Evolutionary conservation across 208 protist species (phyloP), one percentile per base, ranked within the genome.

Genomic region (Acanthamoeba quina): DNA sequence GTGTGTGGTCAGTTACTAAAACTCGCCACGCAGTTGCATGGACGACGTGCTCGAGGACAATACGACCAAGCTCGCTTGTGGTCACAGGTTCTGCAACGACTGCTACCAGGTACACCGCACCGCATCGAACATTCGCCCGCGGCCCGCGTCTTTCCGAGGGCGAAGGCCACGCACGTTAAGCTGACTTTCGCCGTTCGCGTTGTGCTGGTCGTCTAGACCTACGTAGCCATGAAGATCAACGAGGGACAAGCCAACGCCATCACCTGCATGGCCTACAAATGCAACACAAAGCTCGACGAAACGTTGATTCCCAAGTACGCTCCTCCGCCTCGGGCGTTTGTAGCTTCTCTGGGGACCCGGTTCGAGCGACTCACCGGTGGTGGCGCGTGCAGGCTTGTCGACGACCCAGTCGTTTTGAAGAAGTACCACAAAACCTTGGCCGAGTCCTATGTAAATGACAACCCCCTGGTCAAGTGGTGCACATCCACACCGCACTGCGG

Each of bases 221-320:
- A 90, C 26, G 49, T 90, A 24, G 49, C 82, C 0, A 90, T 90
- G 82, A 90, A 90, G 58, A 90, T 90, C 82, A 90, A 90, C 15
- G 82, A 90, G 58, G 82, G 82, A 7, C 82, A 90, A 24, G 82
- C 82, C 11, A 90, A 90, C 41, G 34, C 56, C 82, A 90, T 90
- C 49, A 90, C 82, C 34, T 90, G 82, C 82, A 90, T 90, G 82
- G 82, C 82, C 5, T 68, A 90, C 82, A 90, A 90, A 26, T 90
- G 82, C 41, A 90, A 90, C 41, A 90, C 58, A 1, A 90, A 90
- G 24, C 56, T 90, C 31, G 82, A 90, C 44, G 82, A 90, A 34
- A 90, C 82, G 9, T 49, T 70, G 82, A 90, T 90, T 17, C 49
- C 82, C 13, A 90, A 68, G 82, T 90, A 24, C 58, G 49, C 19